Percentiles rank a stretch among this genome's conserved stretches.
Conservation (phyloP, 495 filamentous ascomycete species). For the Neurospora sp. region DNA sequence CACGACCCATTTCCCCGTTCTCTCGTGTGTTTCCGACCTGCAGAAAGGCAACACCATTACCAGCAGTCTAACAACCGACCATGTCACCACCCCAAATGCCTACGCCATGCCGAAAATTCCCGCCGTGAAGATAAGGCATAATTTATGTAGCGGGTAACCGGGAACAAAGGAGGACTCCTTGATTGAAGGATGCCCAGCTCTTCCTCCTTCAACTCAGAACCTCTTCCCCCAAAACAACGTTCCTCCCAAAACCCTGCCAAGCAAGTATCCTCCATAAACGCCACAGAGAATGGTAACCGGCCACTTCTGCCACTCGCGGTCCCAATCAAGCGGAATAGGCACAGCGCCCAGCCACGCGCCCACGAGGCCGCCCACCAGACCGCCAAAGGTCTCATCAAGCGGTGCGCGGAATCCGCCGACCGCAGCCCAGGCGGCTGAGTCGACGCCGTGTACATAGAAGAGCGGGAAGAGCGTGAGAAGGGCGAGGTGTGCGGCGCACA, state of each 20-base stretch:
- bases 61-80: background rate
- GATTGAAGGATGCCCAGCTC: background rate
- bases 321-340: slow-evolving; percentile 94
- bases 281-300: slow-evolving; percentile 68
- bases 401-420: slow-evolving; percentile 46
- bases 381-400: slow-evolving; percentile 62
- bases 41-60: slow-evolving; percentile 2
- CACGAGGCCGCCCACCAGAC: slow-evolving; percentile 47
- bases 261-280: slow-evolving; percentile 29
- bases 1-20: background rate
- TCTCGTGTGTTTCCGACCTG: slow-evolving; percentile 1
- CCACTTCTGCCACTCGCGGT: slow-evolving; percentile 93
- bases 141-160: background rate
- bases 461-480: slow-evolving; percentile 64
- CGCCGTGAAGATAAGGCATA: background rate
- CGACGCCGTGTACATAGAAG: slow-evolving; percentile 77
- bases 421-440: slow-evolving; percentile 61
- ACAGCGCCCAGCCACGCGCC: slow-evolving; percentile 74
- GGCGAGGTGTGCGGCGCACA: slow-evolving; percentile 73
- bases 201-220: slow-evolving; percentile 10
- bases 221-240: slow-evolving; percentile 30
- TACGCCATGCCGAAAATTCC: background rate
- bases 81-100: background rate
- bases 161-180: background rate
- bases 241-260: slow-evolving; percentile 29